Base-by-base conservation (phyloP, 2,329 filamentous ascomycete species). In the Sporothrix brunneoviolacea region DNA sequence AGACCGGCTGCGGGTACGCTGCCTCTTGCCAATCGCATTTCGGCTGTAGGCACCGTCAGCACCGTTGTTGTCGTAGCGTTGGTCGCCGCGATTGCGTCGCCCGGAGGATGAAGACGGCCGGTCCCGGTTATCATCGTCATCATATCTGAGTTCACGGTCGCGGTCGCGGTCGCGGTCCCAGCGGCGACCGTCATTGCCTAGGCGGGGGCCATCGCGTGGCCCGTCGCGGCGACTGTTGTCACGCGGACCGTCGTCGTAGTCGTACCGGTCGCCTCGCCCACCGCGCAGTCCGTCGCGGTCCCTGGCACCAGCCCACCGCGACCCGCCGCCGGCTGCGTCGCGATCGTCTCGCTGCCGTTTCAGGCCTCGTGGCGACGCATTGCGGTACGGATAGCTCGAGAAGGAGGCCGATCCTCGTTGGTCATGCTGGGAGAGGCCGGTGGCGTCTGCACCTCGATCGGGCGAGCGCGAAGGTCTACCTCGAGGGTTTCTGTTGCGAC, bases 401-500 rank as follows among this genome's bases (percentile, higher is more conserved):
- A 18, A 69, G 61, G 61, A 21, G 12, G 15, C 24, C 6, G 24
- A 10, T 5, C 24, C 24, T 28, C 24, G 6, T 5, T 10, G 24
- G 24, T 28, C 6, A 28, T 10, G 39, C 2, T n/a, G n/a, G n/a
- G n/a, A n/a, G n/a, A n/a, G n/a, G n/a, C n/a, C n/a, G n/a, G n/a
- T n/a, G n/a, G n/a, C n/a, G n/a, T n/a, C n/a, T n/a, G n/a, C n/a
- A n/a, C n/a, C n/a, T n/a, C 32, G 36, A 19, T 49, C 45, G 59
- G 79, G 79, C 56, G 80, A 81, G 64, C 68, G 70, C 59, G 79
- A 77, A 60, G 71, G 65, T 75, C 74, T 79, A 67, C 70, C 75
- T 70, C 77, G 81, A 30, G 22, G 24, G 72, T 71, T 77, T 91
- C 89, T 95, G 86, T 86, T 80, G 78, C 77, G 82, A 81, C 85